phyloP scores from a whole-genome alignment of 768 basidiomycete genomes.

The Phlebiopsis flavidoalba region DNA sequence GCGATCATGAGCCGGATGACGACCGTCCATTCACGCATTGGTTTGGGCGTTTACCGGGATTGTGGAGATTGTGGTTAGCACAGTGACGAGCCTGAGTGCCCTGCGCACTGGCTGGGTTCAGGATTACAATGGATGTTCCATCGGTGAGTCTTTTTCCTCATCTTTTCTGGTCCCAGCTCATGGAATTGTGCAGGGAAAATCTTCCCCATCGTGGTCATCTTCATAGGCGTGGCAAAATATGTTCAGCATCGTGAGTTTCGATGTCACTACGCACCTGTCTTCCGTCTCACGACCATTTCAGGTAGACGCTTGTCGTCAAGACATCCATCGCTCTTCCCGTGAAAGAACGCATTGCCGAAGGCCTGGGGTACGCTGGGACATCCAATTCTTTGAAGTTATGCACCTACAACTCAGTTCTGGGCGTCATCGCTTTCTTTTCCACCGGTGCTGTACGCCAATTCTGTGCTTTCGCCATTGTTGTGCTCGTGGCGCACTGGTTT shows the following conservation, averaged over 20 bases:
- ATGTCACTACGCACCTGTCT: background rate
- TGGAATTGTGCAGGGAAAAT: conserved; percentile 54
- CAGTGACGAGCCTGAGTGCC: conserved; percentile 92
- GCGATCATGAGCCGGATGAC: conserved; percentile 70
- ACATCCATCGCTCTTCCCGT: conserved; percentile 86
- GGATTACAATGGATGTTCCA: conserved; percentile 85
- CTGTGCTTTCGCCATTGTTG: conserved; percentile 89
- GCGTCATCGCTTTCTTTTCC: conserved; percentile 68
- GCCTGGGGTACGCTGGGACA: conserved; percentile 83
- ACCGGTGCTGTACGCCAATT: conserved; percentile 86
- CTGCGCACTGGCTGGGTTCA: conserved; percentile 85
- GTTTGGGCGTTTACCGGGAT: conserved; percentile 91
- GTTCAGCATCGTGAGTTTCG: conserved; percentile 74
- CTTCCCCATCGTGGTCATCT: conserved; percentile 89
- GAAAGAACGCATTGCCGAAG: conserved; percentile 87
- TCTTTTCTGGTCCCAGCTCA: background rate
- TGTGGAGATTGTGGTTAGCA: conserved; percentile 87
- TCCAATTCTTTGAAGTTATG: conserved; percentile 92
- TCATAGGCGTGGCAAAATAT: conserved; percentile 97
- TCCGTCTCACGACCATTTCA: conserved; percentile 29
- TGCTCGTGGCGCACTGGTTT: conserved; percentile 97
- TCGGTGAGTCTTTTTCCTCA: conserved; percentile 48
- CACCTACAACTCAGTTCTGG: conserved; percentile 77
- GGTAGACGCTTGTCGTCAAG: conserved; percentile 81
- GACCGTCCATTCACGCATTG: conserved; percentile 85